Percentiles rank a stretch among this genome's conserved stretches.
Evolutionary conservation across 2,329 filamentous ascomycete species (phyloP).

Genomic region (Lasiodiplodia sp.): DNA sequence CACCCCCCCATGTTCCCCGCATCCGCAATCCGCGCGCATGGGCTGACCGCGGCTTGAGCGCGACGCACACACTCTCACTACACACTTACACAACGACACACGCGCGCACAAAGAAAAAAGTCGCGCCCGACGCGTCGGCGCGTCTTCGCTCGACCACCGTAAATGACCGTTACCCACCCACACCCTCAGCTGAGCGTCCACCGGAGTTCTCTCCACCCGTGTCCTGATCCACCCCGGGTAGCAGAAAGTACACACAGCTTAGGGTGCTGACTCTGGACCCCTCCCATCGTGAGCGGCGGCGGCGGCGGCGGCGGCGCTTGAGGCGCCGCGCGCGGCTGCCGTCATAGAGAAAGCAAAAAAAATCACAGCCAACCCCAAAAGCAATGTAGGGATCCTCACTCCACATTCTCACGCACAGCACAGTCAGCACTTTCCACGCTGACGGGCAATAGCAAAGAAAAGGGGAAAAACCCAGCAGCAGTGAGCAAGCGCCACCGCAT

Average conservation of each 20-base stretch:
- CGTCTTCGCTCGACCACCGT: not conserved
- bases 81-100: not conserved
- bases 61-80: not conserved
- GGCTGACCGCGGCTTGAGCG: slow-evolving; percentile 23
- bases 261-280: not conserved
- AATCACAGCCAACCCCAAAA: not conserved
- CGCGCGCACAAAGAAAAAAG: not conserved
- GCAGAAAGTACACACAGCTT: not conserved
- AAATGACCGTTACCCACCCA: not conserved
- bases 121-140: not conserved
- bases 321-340: slow-evolving; percentile 1
- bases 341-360: not conserved
- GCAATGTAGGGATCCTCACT: not conserved
- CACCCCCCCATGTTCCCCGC: slow-evolving; percentile 18
- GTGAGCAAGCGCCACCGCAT: not conserved
- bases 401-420: not conserved
- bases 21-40: slow-evolving; percentile 16
- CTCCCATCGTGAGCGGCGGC: not conserved
- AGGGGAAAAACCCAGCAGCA: not conserved
- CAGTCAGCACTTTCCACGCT: slow-evolving; percentile 13
- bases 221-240: not conserved
- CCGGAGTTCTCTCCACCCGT: not conserved
- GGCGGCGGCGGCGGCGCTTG: not conserved
- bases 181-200: not conserved
- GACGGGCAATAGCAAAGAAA: not conserved